Conservation (phyloP, 2,329 filamentous ascomycete species). For the Lasiodiplodia theobromae region DNA sequence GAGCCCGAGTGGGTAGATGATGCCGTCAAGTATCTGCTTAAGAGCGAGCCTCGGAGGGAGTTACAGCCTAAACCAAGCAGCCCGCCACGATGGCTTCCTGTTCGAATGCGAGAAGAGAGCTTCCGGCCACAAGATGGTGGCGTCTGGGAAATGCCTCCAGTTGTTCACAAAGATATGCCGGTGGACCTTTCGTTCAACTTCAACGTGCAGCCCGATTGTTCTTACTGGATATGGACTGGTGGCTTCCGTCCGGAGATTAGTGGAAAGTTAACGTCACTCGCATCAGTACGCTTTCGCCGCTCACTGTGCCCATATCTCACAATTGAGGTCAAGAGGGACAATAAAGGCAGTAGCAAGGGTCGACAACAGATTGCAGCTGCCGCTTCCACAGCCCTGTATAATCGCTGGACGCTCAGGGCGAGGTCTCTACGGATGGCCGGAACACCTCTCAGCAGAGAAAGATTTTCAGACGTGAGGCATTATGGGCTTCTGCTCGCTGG, state of each 20-base stretch:
- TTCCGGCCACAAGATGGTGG: slow-evolving; percentile 2
- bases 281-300: slow-evolving; percentile 2
- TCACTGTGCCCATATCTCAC: neutral
- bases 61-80: neutral
- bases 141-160: slow-evolving; percentile 3
- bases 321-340: neutral
- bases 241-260: slow-evolving; percentile 1
- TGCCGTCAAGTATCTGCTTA: slow-evolving; percentile 10
- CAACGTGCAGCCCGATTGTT: slow-evolving; percentile 2
- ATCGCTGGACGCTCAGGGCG: neutral
- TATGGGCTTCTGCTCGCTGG: neutral
- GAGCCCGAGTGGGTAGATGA: slow-evolving; percentile 9
- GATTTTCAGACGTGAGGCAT: neutral
- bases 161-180: neutral
- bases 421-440: neutral
- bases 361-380: slow-evolving; percentile 1
- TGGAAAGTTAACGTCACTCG: neutral
- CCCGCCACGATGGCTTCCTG: neutral
- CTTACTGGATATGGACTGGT: slow-evolving; percentile 10
- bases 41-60: neutral
- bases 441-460: neutral
- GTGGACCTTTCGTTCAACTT: neutral
- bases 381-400: neutral
- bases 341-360: neutral
- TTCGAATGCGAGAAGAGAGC: slow-evolving; percentile 6